Evolutionary conservation across 257 asterid genomes (phyloP).

Genomic region (Petunia secreta): DNA sequence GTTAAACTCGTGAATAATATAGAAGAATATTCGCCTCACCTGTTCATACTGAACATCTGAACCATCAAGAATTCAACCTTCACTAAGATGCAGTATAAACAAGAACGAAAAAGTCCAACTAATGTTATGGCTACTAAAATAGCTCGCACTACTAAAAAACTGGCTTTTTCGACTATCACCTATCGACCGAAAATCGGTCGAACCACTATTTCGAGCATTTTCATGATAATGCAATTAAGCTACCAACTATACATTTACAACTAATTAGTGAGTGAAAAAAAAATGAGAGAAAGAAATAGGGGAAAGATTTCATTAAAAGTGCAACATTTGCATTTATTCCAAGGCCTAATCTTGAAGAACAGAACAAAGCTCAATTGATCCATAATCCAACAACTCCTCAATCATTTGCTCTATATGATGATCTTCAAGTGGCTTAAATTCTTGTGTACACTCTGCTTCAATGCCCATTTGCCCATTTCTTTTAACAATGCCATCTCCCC

Average conservation of each 20-base stretch:
- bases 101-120: not conserved
- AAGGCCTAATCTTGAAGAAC: slow-evolving; percentile 36
- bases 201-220: not conserved
- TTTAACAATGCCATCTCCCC: slow-evolving; percentile 17
- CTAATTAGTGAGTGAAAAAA: not conserved
- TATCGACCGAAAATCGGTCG: too few relatives aligned
- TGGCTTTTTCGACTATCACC: too few relatives aligned
- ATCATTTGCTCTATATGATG: slow-evolving; percentile 78
- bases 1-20: not conserved
- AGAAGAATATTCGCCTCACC: not conserved
- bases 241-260: not conserved
- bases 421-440: slow-evolving; percentile 57
- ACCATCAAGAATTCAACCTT: not conserved
- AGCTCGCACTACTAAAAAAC: not conserved
- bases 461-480: slow-evolving; percentile 24
- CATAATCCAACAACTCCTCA: slow-evolving; percentile 64
- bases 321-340: not conserved
- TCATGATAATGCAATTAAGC: not conserved
- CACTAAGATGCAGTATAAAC: not conserved
- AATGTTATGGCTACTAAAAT: not conserved
- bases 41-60: not conserved
- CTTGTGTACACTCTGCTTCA: slow-evolving; percentile 29
- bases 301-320: slow-evolving; percentile 16
- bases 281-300: not conserved
- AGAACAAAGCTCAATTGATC: slow-evolving; percentile 57